Percentiles rank a stretch among this genome's conserved stretches.
Conservation (phyloP, 495 filamentous ascomycete genomes). For the Gamarada debralockiae region DNA sequence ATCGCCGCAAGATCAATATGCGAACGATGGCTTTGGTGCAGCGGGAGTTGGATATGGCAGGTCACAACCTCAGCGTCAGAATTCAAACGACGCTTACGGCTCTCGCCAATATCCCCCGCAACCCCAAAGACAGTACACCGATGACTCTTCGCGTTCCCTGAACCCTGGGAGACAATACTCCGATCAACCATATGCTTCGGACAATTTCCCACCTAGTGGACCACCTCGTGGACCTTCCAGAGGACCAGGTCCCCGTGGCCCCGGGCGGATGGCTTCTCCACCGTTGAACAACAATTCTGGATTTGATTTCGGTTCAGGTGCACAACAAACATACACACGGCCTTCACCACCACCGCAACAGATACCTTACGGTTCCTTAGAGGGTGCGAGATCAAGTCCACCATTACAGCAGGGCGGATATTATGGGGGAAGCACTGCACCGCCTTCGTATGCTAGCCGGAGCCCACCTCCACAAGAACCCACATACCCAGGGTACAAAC, state of each 20-base stretch:
- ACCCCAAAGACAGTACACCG: slow-evolving; percentile 17
- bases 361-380: slow-evolving; percentile 1
- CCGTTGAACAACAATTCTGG: slow-evolving; percentile 18
- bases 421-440: neutral
- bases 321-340: slow-evolving; percentile 3
- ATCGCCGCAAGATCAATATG: slow-evolving; percentile 8
- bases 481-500: slow-evolving; percentile 14
- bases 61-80: slow-evolving; percentile 14
- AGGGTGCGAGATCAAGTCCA: slow-evolving; percentile 5
- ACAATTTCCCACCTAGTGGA: slow-evolving; percentile 10
- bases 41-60: slow-evolving; percentile 16
- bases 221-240: slow-evolving; percentile 17
- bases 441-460: slow-evolving; percentile 11
- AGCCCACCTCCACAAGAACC: slow-evolving; percentile 18
- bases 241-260: slow-evolving; percentile 10
- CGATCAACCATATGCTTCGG: neutral
- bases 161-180: slow-evolving; percentile 20
- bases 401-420: slow-evolving; percentile 8
- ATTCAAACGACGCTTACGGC: slow-evolving; percentile 6
- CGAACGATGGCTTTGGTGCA: slow-evolving; percentile 12
- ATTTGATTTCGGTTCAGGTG: slow-evolving; percentile 20
- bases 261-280: slow-evolving; percentile 15
- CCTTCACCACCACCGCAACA: slow-evolving; percentile 18
- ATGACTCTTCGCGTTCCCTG: slow-evolving; percentile 11
- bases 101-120: slow-evolving; percentile 14